These are phyloP conservation scores for Teunomyces tritomae DNA, from an alignment of 805 yeast genomes.

Conservation along the genomic window DNA sequence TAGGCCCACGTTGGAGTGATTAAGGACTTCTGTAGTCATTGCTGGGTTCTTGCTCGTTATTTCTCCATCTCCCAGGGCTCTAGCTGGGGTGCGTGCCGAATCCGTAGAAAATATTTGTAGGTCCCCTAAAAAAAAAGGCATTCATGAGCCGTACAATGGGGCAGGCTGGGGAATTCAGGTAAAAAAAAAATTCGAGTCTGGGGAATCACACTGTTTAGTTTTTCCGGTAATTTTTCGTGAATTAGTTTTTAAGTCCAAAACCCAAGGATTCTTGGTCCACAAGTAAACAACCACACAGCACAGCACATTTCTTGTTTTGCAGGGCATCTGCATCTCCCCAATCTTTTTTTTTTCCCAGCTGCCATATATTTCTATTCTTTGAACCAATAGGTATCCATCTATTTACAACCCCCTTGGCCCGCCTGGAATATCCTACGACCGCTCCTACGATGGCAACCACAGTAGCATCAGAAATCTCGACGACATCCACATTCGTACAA, in stretches of 20 bases:
- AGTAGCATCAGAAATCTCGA: background rate
- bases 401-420: background rate
- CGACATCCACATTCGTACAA: background rate
- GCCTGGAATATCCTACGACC: background rate
- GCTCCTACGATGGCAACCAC: background rate
- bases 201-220: background rate
- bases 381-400: background rate
- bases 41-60: background rate
- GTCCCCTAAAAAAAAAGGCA: background rate
- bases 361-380: background rate
- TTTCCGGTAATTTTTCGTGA: slow-evolving; percentile 1
- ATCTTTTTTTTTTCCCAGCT: background rate
- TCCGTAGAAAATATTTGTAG: background rate
- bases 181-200: background rate
- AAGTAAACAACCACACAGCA: background rate
- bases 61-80: background rate
- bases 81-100: background rate
- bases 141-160: background rate
- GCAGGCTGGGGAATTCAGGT: slow-evolving; percentile 1
- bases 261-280: background rate
- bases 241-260: background rate
- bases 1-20: no score
- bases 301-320: background rate
- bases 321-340: background rate
- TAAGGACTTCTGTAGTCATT: no score